These are phyloP conservation scores for Yamadazyma spencermartinsiae DNA, from an alignment of 1,139 yeast species.

Conservation along the genomic window DNA sequence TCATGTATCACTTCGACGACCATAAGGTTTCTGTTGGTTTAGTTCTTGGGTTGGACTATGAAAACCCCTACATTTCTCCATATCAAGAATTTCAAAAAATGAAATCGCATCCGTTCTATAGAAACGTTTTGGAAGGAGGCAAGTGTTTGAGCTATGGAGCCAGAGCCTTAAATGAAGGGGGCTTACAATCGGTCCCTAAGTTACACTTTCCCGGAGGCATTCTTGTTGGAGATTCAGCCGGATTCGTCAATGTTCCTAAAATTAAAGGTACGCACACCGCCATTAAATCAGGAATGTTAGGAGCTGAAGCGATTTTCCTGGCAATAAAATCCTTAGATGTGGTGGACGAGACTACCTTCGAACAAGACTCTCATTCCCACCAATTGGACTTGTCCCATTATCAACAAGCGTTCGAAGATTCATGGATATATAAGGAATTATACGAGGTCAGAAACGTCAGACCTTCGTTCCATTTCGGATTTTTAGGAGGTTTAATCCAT, in stretches of 20 bases:
- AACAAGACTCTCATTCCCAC: slow-evolving; percentile 34
- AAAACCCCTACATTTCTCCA: slow-evolving; percentile 92
- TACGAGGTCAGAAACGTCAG: slow-evolving; percentile 83
- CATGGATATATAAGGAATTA: slow-evolving; percentile 87
- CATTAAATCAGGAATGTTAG: slow-evolving; percentile 90
- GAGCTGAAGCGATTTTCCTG: slow-evolving; percentile 82
- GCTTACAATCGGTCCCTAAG: slow-evolving; percentile 86
- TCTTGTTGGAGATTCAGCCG: slow-evolving; percentile 92
- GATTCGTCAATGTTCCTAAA: slow-evolving; percentile 94
- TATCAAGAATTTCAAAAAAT: slow-evolving; percentile 92
- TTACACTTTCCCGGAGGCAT: slow-evolving; percentile 94
- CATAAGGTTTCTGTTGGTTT: slow-evolving; percentile 86
- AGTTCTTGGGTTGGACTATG: slow-evolving; percentile 89
- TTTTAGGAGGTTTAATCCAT: slow-evolving; percentile 76
- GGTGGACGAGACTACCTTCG: slow-evolving; percentile 51
- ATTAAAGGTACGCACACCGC: slow-evolving; percentile 99
- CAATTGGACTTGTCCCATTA: slow-evolving; percentile 57
- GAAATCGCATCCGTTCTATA: slow-evolving; percentile 88
- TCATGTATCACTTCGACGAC: slow-evolving; percentile 95
- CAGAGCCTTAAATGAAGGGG: slow-evolving; percentile 95
- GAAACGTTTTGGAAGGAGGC: slow-evolving; percentile 78
- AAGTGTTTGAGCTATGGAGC: slow-evolving; percentile 94
- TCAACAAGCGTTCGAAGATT: slow-evolving; percentile 62
- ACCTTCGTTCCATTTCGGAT: slow-evolving; percentile 82
- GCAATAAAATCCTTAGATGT: slow-evolving; percentile 48